Percentiles rank a stretch among this genome's conserved stretches.
These are phyloP conservation scores for Anthracocystis setariae DNA, from an alignment of 1,284 basidiomycete species.

Conservation along the genomic window DNA sequence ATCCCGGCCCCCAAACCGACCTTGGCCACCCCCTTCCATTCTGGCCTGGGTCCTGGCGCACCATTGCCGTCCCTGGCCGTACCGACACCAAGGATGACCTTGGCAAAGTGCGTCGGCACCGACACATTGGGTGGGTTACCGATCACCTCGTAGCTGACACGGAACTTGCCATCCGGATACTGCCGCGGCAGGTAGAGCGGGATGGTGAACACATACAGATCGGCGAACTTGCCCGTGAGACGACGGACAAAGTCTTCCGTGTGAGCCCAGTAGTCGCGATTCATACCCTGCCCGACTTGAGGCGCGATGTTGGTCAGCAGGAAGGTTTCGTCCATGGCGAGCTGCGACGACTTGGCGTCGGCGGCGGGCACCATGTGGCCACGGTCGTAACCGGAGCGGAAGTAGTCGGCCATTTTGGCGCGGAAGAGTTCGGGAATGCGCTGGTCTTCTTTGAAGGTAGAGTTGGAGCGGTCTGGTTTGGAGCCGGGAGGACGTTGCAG, in stretches of 20 bases:
- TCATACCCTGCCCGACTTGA: slow-evolving; percentile 97
- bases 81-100: slow-evolving; percentile 80
- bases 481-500: slow-evolving; percentile 41
- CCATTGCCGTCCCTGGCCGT: slow-evolving; percentile 5
- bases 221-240: slow-evolving; percentile 83
- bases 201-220: slow-evolving; percentile 97
- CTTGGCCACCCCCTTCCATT: slow-evolving; percentile 24
- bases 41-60: slow-evolving; percentile 22
- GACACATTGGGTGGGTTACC: slow-evolving; percentile 87
- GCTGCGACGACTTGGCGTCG: slow-evolving; percentile 88
- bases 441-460: slow-evolving; percentile 86
- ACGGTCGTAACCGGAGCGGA: slow-evolving; percentile 88
- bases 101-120: slow-evolving; percentile 98
- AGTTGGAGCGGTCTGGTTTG: slow-evolving; percentile 71
- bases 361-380: slow-evolving; percentile 98
- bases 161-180: slow-evolving; percentile 88
- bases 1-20: slow-evolving; percentile 29
- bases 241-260: slow-evolving; percentile 90
- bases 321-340: slow-evolving; percentile 98
- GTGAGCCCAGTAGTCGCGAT: slow-evolving; percentile 81
- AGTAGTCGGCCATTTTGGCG: slow-evolving; percentile 80
- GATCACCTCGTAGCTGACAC: slow-evolving; percentile 87
- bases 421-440: slow-evolving; percentile 82
- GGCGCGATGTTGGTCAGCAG: slow-evolving; percentile 94
- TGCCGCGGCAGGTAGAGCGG: slow-evolving; percentile 93